A percentile compares a stretch with the other conserved stretches of the same genome.
Evolutionary conservation across 768 basidiomycete genomes (phyloP).

Genomic region (Russula sp.): DNA sequence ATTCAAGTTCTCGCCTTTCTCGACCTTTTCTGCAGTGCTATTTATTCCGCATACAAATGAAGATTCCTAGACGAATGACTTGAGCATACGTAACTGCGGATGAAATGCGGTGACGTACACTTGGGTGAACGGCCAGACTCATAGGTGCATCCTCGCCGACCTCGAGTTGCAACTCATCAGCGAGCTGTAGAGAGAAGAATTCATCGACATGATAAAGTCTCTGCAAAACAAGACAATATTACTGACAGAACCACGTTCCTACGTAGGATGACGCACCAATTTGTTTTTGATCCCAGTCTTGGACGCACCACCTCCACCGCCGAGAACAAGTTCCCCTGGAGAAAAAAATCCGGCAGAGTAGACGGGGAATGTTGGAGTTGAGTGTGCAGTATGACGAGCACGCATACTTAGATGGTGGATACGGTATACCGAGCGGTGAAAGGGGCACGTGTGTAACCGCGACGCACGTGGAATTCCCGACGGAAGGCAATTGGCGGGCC

Average conservation of each 20-base stretch:
- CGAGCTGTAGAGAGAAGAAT: conserved; percentile 50
- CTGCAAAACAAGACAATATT: conserved; percentile 40
- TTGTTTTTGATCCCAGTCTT: conserved; percentile 93
- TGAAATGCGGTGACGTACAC: conserved; percentile 43
- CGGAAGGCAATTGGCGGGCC: neutral
- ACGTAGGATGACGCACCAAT: conserved; percentile 52
- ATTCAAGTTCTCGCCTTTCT: conserved; percentile 75
- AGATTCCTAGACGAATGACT: conserved; percentile 41
- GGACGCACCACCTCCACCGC: conserved; percentile 87
- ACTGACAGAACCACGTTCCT: neutral
- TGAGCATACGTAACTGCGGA: neutral
- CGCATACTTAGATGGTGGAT: conserved; percentile 51
- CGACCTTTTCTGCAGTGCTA: conserved; percentile 59
- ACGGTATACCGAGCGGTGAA: neutral
- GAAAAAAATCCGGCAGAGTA: conserved; percentile 82
- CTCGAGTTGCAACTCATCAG: conserved; percentile 72
- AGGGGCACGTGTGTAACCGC: neutral
- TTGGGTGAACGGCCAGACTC: conserved; percentile 74
- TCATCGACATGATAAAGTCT: conserved; percentile 62
- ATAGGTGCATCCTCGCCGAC: conserved; percentile 92
- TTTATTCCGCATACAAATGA: conserved; percentile 83
- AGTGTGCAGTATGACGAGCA: conserved; percentile 71
- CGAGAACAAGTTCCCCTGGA: conserved; percentile 69
- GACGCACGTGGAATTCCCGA: neutral
- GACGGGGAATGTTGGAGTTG: conserved; percentile 82